Percentiles rank a stretch among this genome's conserved stretches.
Evolutionary conservation across 768 basidiomycete genomes (phyloP).

Genomic region (Phylloporus sp.): DNA sequence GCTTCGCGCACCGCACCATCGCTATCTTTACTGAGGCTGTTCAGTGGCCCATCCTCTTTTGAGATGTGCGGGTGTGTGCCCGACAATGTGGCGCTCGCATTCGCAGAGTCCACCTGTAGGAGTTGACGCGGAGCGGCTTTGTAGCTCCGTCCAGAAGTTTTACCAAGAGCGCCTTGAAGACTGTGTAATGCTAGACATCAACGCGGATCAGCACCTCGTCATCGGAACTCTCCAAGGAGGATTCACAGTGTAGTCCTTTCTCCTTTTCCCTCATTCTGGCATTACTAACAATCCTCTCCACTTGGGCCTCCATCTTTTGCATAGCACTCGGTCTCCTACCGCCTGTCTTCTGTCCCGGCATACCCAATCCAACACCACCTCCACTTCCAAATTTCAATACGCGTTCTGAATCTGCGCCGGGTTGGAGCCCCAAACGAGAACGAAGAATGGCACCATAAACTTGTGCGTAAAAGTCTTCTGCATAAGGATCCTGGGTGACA

Average conservation of each 20-base stretch:
- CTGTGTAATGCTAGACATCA: constrained; percentile 54
- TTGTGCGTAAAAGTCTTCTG: constrained; percentile 98
- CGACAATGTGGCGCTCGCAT: constrained; percentile 33
- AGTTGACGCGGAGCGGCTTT: constrained; percentile 96
- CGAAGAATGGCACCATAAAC: constrained; percentile 85
- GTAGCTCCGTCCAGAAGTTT: constrained; percentile 88
- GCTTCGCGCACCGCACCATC: constrained; percentile 67
- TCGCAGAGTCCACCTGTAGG: constrained; percentile 72
- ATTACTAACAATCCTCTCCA: constrained; percentile 92
- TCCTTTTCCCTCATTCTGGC: constrained; percentile 83
- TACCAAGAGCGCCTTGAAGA: constrained; percentile 90
- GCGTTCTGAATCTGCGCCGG: constrained; percentile 56
- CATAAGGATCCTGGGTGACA: constrained; percentile 94
- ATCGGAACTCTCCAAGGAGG: neutral
- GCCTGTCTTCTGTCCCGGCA: constrained; percentile 44
- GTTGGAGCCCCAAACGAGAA: constrained; percentile 66
- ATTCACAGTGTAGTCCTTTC: constrained; percentile 59
- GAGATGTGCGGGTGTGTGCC: constrained; percentile 47
- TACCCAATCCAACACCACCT: constrained; percentile 72
- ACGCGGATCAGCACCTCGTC: constrained; percentile 1
- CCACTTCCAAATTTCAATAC: constrained; percentile 87
- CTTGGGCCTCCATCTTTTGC: constrained; percentile 92
- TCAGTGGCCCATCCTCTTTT: constrained; percentile 42
- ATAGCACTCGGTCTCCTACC: constrained; percentile 77
- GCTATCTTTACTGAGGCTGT: constrained; percentile 28